A percentile compares a stretch with the other conserved stretches of the same genome.
Evolutionary conservation across 345 rosid species (phyloP).

Genomic region (Aquilaria malaccensis): DNA sequence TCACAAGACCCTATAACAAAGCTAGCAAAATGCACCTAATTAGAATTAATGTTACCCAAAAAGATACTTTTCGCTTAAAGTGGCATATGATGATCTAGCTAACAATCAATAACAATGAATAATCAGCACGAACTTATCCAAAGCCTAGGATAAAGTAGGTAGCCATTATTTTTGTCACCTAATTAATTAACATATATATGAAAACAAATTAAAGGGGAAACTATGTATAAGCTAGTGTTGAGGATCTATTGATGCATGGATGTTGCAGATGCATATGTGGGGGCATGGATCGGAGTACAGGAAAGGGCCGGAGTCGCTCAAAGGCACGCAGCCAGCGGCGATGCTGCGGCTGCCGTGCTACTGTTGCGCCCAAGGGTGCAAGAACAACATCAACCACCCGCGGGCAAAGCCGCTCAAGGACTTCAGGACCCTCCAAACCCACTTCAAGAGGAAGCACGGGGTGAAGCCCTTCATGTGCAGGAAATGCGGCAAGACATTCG

Average conservation of each 20-base stretch:
- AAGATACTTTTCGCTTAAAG: too few relatives aligned
- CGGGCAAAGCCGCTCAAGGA: constrained; percentile 74
- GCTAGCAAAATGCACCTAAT: too few relatives aligned
- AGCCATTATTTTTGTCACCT: background rate
- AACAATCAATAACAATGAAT: background rate
- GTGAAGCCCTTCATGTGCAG: constrained; percentile 68
- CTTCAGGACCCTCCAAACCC: constrained; percentile 74
- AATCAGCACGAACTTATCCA: too few relatives aligned
- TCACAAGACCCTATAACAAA: background rate
- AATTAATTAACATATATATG: background rate
- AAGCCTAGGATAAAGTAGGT: background rate
- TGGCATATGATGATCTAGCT: background rate
- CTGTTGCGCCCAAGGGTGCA: constrained; percentile 71
- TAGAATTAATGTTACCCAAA: too few relatives aligned
- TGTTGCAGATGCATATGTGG: constrained; percentile 80
- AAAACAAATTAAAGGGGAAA: background rate
- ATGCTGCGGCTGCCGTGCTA: constrained; percentile 77
- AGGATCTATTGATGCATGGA: background rate
- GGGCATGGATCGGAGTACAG: constrained; percentile 80
- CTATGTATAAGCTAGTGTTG: background rate
- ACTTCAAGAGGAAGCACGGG: constrained; percentile 76
- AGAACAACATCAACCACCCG: constrained; percentile 83
- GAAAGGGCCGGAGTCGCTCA: constrained; percentile 67
- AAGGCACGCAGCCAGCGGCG: constrained; percentile 76
- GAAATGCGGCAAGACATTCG: constrained; percentile 79